Conservation (phyloP, 495 filamentous ascomycete genomes). For the Aspergillus conjunctus region DNA sequence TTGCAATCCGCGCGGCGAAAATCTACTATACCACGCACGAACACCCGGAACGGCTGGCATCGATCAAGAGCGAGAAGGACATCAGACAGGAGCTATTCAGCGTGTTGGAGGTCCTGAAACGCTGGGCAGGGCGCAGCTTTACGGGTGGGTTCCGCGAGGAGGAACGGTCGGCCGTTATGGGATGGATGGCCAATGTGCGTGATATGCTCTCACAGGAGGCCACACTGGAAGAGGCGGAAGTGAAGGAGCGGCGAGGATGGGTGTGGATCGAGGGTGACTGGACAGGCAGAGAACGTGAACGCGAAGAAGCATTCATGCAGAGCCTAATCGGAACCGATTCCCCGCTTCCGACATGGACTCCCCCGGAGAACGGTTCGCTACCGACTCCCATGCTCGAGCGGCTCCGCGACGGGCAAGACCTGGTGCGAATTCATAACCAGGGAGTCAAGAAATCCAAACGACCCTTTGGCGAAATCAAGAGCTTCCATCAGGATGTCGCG, state of each 20-base stretch:
- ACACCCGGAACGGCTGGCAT: conserved; percentile 75
- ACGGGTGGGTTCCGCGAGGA: conserved; percentile 74
- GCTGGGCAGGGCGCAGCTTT: conserved; percentile 87
- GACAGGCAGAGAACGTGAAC: conserved; percentile 72
- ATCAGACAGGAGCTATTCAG: conserved; percentile 80
- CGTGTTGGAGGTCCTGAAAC: conserved; percentile 86
- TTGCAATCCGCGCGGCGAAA: conserved; percentile 91
- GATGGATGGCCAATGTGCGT: conserved; percentile 77
- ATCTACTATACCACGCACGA: conserved; percentile 92
- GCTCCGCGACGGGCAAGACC: conserved; percentile 74
- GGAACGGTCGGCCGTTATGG: conserved; percentile 69
- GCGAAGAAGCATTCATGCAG: conserved; percentile 81
- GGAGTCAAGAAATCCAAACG: conserved; percentile 80
- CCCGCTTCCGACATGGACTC: conserved; percentile 70
- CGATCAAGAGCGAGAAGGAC: conserved; percentile 79
- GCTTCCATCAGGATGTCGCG: conserved; percentile 82
- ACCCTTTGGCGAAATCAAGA: conserved; percentile 87
- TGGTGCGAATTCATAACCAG: conserved; percentile 87
- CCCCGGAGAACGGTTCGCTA: conserved; percentile 55
- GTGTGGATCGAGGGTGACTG: conserved; percentile 78
- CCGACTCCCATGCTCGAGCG: conserved; percentile 76
- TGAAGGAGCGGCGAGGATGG: conserved; percentile 71
- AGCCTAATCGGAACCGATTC: conserved; percentile 54
- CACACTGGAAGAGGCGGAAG: conserved; percentile 71
- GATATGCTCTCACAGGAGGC: conserved; percentile 74